These are phyloP conservation scores for Lactarius indigo DNA, from an alignment of 768 basidiomycete genomes.

Conservation along the genomic window DNA sequence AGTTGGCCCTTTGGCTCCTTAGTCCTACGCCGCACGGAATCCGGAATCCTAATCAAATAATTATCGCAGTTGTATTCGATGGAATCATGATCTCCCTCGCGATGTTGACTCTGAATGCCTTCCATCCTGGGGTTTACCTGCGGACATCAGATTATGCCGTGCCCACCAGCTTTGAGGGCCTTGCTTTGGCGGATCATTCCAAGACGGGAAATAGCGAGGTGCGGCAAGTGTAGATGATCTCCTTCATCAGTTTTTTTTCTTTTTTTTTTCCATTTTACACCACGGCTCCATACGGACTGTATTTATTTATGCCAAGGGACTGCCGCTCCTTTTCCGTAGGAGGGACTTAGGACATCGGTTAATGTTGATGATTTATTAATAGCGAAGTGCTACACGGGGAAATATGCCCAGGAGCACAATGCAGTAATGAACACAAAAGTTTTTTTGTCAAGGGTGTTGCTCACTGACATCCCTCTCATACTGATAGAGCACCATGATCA, in stretches of 20 bases:
- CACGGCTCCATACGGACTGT: not conserved
- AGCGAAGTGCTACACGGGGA: too few relatives aligned
- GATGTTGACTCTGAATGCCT: slow-evolving; percentile 18
- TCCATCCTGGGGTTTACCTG: slow-evolving; percentile 17
- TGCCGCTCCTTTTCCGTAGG: too few relatives aligned
- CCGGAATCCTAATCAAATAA: not conserved
- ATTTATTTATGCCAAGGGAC: not conserved
- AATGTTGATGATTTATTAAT: too few relatives aligned
- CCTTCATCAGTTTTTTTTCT: not conserved
- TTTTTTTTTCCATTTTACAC: too few relatives aligned
- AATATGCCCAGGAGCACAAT: too few relatives aligned
- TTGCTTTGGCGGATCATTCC: not conserved
- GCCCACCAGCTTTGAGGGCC: not conserved
- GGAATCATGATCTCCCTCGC: slow-evolving; percentile 19
- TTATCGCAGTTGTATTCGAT: slow-evolving; percentile 18
- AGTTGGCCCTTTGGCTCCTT: not conserved
- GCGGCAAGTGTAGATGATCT: not conserved
- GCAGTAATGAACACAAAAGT: too few relatives aligned
- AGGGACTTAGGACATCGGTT: too few relatives aligned
- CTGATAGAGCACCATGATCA: not conserved
- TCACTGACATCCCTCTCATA: too few relatives aligned
- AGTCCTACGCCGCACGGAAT: not conserved
- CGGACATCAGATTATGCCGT: not conserved
- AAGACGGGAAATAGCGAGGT: not conserved
- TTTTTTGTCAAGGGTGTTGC: too few relatives aligned